These are phyloP conservation scores for Malus sylvestris DNA, from an alignment of 306 rosid genomes.

Conservation along the genomic window DNA sequence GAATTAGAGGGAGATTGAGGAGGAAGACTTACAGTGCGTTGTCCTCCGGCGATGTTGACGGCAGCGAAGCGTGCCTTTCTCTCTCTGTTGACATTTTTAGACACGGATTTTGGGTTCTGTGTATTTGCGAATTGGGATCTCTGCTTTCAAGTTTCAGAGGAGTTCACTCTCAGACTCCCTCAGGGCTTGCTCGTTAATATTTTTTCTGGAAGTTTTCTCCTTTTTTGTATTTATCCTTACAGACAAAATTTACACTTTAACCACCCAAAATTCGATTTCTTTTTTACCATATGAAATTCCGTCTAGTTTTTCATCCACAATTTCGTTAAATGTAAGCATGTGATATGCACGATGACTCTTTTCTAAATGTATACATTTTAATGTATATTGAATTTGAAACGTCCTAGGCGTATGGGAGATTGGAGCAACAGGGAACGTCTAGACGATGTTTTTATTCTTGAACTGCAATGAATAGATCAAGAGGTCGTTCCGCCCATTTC, in stretches of 20 bases:
- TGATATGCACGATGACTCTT: not conserved
- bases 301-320: not conserved
- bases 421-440: fast-evolving
- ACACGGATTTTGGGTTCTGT: not conserved
- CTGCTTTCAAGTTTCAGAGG: not conserved
- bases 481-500: too few relatives aligned
- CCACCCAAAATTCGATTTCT: not conserved
- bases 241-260: not conserved
- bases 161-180: not conserved
- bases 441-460: too few relatives aligned
- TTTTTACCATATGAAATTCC: too few relatives aligned
- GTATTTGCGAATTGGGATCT: not conserved
- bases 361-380: too few relatives aligned
- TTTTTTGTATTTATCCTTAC: not conserved
- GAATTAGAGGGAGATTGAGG: not conserved
- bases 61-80: conserved; percentile 13
- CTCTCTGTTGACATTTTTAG: conserved; percentile 26
- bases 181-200: not conserved
- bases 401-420: too few relatives aligned
- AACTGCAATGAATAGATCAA: too few relatives aligned
- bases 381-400: too few relatives aligned
- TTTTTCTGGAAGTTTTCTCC: not conserved
- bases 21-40: conserved; percentile 23
- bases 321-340: not conserved
- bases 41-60: conserved; percentile 26